Evolutionary conservation across 495 filamentous ascomycete species (phyloP), one percentile per base, ranked within the genome.

Genomic region (Chaetomium cochliodes): DNA sequence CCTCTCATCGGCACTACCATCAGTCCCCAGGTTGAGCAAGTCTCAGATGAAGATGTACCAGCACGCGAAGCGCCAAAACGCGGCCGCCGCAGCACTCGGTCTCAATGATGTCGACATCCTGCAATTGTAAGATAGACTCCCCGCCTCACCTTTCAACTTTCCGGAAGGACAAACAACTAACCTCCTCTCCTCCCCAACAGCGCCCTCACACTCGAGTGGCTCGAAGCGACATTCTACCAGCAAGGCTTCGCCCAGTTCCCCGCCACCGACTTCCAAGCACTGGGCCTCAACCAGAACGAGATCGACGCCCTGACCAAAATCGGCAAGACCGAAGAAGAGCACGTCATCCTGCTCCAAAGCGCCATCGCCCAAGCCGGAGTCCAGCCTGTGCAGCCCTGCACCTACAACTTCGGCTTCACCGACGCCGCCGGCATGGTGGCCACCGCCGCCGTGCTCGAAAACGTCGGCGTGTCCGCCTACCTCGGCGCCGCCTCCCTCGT

Each of bases 91-190:
- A 13, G 77, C 78, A 16, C 67, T 76, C 25, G 85, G 81, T 26
- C 71, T 90, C 58, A 79, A 75, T 18, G 87, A 90, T 73, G 70
- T 87, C 53, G 86, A 89, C 70, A 89, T 90, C 64, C 81, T 90
- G 22, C 85, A 90, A 82, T 90, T 90, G 87, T 90, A 80, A 73
- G 85, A 18, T 11, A 30, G 28, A 30, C 3, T 6, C 28, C 20
- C 20, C 58, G 25, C 20, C 16, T 7, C 53, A 30, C 13, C n/a
- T 30, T 12, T 44, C 28, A 30, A 30, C 28, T 3, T 6, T 6
- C 28, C 28, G 1, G 20, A 2, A 20, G 30, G 23, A 12, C 16
- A 44, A 2, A 44, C n/a, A 41, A 47, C 68, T 58, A 63, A 74
- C 53, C 58, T 20, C 25, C 7, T 37, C 9, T n/a, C 53, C 58